Conservation (phyloP, 2,329 filamentous ascomycete species). For the Nemania sp. region DNA sequence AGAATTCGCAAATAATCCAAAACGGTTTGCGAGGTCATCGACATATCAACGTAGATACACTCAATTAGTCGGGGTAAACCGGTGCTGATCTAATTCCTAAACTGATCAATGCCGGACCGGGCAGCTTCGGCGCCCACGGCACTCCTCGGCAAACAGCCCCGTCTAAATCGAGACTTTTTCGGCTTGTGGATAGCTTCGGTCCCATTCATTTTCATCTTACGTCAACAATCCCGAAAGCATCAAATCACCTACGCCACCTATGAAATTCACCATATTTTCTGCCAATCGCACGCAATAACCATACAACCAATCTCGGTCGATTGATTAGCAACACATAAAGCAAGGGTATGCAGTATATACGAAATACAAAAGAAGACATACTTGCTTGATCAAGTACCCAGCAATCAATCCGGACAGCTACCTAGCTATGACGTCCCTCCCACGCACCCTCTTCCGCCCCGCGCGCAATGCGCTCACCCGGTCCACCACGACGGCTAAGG, state of each 20-base stretch:
- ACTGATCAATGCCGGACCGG: constrained; percentile 22
- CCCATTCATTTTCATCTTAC: constrained; percentile 36
- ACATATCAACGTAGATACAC: too few relatives aligned
- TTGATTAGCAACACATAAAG: not conserved
- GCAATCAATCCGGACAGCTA: too few relatives aligned
- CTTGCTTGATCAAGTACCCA: too few relatives aligned
- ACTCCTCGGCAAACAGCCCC: constrained; percentile 30
- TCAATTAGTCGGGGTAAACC: not conserved
- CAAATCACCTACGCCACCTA: not conserved
- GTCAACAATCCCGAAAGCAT: constrained; percentile 22
- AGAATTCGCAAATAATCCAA: not conserved
- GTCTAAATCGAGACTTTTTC: constrained; percentile 16
- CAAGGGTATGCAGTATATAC: not conserved
- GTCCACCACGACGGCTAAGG: constrained; percentile 1
- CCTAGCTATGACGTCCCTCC: constrained; percentile 41
- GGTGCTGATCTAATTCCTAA: not conserved
- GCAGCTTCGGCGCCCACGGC: constrained; percentile 24
- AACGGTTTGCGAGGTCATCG: not conserved
- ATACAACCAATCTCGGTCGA: not conserved
- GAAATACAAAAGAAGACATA: not conserved
- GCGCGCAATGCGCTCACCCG: constrained; percentile 35
- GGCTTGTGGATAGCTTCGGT: constrained; percentile 18
- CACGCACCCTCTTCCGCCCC: constrained; percentile 42
- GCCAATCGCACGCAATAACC: not conserved
- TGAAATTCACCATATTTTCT: not conserved